Percentiles rank a stretch among this genome's conserved stretches.
Evolutionary conservation across 1,284 basidiomycete species (phyloP).

Genomic region (Vanrija sp.): DNA sequence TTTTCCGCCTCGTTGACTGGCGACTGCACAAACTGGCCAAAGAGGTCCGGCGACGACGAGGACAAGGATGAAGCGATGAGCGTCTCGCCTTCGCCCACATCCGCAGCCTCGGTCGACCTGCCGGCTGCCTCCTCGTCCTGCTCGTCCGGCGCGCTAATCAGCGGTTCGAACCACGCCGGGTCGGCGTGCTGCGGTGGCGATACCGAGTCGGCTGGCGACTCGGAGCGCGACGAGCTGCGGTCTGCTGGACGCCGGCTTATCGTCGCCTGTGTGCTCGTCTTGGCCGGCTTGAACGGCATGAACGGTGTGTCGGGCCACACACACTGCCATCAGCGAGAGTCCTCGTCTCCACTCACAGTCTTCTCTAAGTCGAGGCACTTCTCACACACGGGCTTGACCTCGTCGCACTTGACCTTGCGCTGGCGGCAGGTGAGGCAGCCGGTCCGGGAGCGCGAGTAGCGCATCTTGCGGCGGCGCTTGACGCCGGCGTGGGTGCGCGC

Average conservation of each 20-base stretch:
- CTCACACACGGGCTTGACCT: conserved; percentile 4
- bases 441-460: conserved; percentile 2
- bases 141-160: background rate
- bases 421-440: conserved; percentile 10
- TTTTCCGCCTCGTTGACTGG: no score
- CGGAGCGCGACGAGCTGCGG: no score
- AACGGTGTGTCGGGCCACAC: conserved; percentile 3
- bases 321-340: background rate
- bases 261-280: background rate
- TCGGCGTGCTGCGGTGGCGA: background rate
- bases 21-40: no score
- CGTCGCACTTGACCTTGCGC: conserved; percentile 19
- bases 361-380: background rate
- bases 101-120: no score
- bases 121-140: background rate
- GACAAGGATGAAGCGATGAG: no score
- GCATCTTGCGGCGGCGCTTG: conserved; percentile 1
- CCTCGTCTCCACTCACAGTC: background rate
- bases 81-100: no score
- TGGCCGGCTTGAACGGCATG: conserved; percentile 2
- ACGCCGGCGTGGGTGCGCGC: no score
- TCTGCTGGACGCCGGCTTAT: no score
- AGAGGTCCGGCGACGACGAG: no score
- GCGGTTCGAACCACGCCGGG: background rate
- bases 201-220: background rate